Evolutionary conservation across 371 early-diverging fungal genomes (phyloP).

Genomic region (Lichtheimia ramosa): DNA sequence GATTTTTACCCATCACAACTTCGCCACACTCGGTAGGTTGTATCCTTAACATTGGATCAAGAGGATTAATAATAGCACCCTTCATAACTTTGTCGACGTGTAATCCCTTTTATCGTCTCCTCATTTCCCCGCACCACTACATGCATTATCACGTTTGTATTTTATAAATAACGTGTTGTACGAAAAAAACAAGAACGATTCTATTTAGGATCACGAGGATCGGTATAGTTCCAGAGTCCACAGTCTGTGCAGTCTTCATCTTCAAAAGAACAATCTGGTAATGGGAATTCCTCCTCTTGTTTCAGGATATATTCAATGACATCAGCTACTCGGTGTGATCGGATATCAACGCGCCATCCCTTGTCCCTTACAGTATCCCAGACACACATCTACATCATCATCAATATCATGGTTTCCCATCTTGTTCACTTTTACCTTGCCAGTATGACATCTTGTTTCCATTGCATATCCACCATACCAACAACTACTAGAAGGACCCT

Average conservation of each 20-base stretch:
- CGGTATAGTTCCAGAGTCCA: constrained; percentile 68
- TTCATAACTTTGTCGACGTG: too few species aligned
- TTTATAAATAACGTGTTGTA: too few species aligned
- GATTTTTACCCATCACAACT: too few species aligned
- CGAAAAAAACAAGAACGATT: not conserved
- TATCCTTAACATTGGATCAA: too few species aligned
- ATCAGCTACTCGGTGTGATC: constrained; percentile 74
- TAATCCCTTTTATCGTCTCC: too few species aligned
- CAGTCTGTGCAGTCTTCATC: constrained; percentile 74
- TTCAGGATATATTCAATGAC: constrained; percentile 81
- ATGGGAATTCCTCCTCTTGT: constrained; percentile 39
- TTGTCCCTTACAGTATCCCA: constrained; percentile 71
- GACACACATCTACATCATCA: constrained; percentile 48
- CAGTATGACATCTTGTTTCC: constrained; percentile 64
- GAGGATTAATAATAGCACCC: too few species aligned
- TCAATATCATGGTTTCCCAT: too few species aligned
- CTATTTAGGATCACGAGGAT: constrained; percentile 25
- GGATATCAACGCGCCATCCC: constrained; percentile 73
- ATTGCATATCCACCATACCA: constrained; percentile 91
- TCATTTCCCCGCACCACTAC: too few species aligned
- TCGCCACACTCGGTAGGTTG: too few species aligned
- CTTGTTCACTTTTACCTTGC: too few species aligned
- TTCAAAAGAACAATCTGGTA: constrained; percentile 53
- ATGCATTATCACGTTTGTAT: too few species aligned
- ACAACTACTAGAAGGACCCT: constrained; percentile 77